Evolutionary conservation across 441 rosid genomes (phyloP).

Genomic region (Rhodomyrtus psidioides): DNA sequence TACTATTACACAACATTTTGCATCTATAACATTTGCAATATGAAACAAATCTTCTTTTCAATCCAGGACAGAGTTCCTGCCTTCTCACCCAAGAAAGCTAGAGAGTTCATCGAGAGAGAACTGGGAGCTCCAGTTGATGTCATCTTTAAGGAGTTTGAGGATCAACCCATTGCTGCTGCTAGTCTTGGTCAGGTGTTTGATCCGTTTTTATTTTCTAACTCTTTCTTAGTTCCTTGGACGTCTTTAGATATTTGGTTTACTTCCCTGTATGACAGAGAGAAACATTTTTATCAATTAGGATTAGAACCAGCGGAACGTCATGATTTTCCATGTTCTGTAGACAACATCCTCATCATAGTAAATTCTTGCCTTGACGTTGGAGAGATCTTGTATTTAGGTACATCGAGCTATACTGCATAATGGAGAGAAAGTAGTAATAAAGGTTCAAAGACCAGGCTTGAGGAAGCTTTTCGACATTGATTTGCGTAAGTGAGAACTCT

Average conservation of each 20-base stretch:
- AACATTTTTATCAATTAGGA: background rate
- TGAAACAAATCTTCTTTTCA: background rate
- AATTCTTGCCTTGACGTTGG: slow-evolving; percentile 8
- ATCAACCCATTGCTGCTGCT: slow-evolving; percentile 96
- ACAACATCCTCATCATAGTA: background rate
- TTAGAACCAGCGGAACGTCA: background rate
- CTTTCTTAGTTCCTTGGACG: background rate
- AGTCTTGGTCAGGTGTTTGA: slow-evolving; percentile 97
- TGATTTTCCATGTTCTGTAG: background rate
- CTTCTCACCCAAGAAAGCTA: slow-evolving; percentile 78
- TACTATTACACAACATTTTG: background rate
- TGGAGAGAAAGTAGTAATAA: slow-evolving; percentile 82
- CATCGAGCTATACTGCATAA: slow-evolving; percentile 86
- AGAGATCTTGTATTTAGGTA: slow-evolving; percentile 40
- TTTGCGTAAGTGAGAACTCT: slow-evolving; percentile 43
- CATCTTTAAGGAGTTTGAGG: slow-evolving; percentile 79
- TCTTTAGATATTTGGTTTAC: background rate
- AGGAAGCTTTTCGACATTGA: slow-evolving; percentile 92
- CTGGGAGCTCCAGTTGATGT: slow-evolving; percentile 68
- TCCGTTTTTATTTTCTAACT: slow-evolving; percentile 7
- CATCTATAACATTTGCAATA: background rate
- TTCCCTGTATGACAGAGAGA: background rate
- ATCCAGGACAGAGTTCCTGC: slow-evolving; percentile 89
- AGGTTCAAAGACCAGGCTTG: slow-evolving; percentile 96
- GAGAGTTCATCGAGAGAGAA: slow-evolving; percentile 59